Base-by-base conservation (phyloP, 208 protist species). In the Borovskyia barvae region DNA sequence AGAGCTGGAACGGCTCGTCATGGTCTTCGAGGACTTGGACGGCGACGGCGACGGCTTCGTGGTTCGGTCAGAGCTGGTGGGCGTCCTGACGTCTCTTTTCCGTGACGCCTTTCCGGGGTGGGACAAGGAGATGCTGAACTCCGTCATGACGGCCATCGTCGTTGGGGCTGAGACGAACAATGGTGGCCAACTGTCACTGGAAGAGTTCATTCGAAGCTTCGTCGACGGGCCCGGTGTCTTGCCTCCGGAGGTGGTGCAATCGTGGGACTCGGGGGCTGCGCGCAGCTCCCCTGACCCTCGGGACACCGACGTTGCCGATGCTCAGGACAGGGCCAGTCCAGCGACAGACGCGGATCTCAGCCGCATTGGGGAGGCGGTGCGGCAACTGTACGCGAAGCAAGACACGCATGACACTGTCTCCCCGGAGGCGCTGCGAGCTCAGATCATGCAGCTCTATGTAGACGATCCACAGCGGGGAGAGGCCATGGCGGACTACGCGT, bases 141-240 rank as follows among this genome's bases (percentile, higher is more conserved):
- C 70, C 24, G 69, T 93, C 11, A 89, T 93, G 72, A 80, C 73
- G 30, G 80, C 87, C 33, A 68, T 85, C 46, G 75, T 87, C 12
- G 60, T 76, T 0, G 77, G 78, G 14, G 77, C 79, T 1, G 82
- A 76, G 33, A 83, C 67, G 36, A 57, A 70, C 48, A 52, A 46
- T 24, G 47, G 57, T 9, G 72, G 58, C 19, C 76, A 70, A 35
- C 55, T 90, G 35, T 79, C 74, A 15, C 36, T 88, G 28, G 80
- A 93, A 11, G 77, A 88, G 25, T 90, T 90, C 70, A 77, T 88
- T 15, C 72, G 52, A 9, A 80, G 71, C 72, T 90, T 88, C 51
- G 56, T 65, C 1, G 77, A 89, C 33, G 79, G 76, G 3, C 49
- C 72, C n/a, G 74, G 66, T 3, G 49, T 72, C 5, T 9, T 75